Base-by-base conservation (phyloP, 2,329 filamentous ascomycete species). In the Colletotrichum cuscutae region DNA sequence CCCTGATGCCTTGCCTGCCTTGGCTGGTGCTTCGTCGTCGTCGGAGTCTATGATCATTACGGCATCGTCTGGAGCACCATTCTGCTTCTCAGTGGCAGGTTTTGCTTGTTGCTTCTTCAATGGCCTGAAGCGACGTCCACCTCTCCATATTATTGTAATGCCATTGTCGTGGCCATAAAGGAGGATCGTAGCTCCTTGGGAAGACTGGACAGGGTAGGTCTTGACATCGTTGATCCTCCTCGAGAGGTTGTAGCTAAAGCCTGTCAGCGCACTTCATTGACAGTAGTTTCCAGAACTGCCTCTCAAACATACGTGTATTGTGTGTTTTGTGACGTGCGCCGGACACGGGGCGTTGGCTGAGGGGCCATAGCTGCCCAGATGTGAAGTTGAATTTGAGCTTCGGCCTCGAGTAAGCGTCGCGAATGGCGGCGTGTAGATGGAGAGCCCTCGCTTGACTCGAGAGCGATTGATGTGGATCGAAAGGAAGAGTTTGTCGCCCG, bases 41-140 rank as follows among this genome's bases (percentile, higher is more conserved):
- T 92, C 90, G 1, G 89, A 91, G 77, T 92, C 90, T 66, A 92
- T 86, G 19, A 91, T 85, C 87, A 92, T 91, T 32, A 92, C 84
- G 4, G 86, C 83, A 77, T 90, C 89, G 22, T 87, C 85, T 4
- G 79, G 78, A 0, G 81, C 76, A 13, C 89, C 89, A 75, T 91
- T 91, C 59, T 85, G 83, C 75, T 88, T 89, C 71, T 83, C 82
- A 71, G 82, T 82, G 9, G 76, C 57, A 61, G 77, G 73, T 59
- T 78, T 75, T 19, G 77, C 71, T 1, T 76, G 73, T 19, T 78
- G 76, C 64, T 85, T 83, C 49, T 83, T 80, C 1, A 80, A 75
- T 1, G 83, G 74, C 78, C 90, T 92, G 76, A 92, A 88, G n/a
- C 85, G 84, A 63, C 86, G 86, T 12, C 90, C 90, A 58, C 91